Evolutionary conservation across 202 grass and related monocot genomes (phyloP), one percentile per base, ranked within the genome.

Genomic region (Tripidium arundinaceum): DNA sequence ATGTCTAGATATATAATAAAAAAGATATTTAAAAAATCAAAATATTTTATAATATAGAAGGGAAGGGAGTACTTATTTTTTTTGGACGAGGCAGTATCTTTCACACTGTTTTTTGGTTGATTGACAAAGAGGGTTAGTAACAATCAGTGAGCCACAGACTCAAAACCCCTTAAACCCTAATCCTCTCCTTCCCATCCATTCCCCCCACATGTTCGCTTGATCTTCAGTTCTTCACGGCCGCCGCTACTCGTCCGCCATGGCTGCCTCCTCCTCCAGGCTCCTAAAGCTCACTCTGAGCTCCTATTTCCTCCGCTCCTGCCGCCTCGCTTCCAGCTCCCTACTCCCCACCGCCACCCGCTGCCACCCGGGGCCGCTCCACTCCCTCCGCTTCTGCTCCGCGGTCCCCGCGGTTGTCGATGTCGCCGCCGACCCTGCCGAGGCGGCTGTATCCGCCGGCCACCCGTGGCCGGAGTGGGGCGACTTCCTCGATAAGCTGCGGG

Each of bases 381-480:
- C 72, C 37, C 81, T 66, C 19, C 91, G 74, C 43, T 94, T 82
- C 74, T 91, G 77, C 86, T 76, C 91, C 71, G 69, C 60, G 16
- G 78, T 85, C 39, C 59, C 60, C 45, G 15, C 73, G 11, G 34
- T 24, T 1, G 47, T 40, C 11, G 75, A 83, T 61, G 80, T 40
- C 63, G 52, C 71, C 55, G 29, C 65, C 26, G 60, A 11, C 72
- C 67, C 82, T 13, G 68, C 72, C 28, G 31, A 29, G 22, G 87
- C 54, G 15, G 46, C 57, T 2, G 84, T 79, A 11, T 79, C 80
- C 10, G 7, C 40, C 26, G 63, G 37, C 1, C 88, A 99, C 68
- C 90, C 92, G 24, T 99, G 96, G 96, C 92, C 96, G 4, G 96
- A 99, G 80, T 99, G 96, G 96, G 66, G 50, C 39, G 29, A 76